Conservation (phyloP, 768 basidiomycete species). For the Rhodosporidiobolus odoratus region DNA sequence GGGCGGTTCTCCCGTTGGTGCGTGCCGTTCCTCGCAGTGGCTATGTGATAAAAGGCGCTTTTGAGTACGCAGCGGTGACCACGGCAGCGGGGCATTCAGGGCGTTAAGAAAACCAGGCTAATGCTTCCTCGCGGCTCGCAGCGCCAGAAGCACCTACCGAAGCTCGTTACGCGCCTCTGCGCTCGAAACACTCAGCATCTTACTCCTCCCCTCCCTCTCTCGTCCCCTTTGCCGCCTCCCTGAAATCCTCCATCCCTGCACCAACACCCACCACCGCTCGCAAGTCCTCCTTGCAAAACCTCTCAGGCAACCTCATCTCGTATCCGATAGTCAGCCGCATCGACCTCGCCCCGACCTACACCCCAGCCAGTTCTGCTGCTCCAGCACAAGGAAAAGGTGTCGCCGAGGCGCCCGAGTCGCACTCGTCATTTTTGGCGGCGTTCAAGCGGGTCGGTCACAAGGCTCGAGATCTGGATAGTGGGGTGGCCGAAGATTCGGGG, state of each 20-base stretch:
- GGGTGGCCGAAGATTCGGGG: neutral
- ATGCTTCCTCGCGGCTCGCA: neutral
- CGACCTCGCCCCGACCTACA: slow-evolving; percentile 22
- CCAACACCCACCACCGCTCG: neutral
- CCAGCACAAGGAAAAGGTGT: no score
- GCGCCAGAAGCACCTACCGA: neutral
- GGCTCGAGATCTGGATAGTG: neutral
- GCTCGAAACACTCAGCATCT: neutral
- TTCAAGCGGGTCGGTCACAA: neutral
- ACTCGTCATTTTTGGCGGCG: neutral
- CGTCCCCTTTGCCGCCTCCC: slow-evolving; percentile 14
- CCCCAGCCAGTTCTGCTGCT: slow-evolving; percentile 3
- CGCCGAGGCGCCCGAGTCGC: neutral
- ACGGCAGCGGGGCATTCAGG: neutral
- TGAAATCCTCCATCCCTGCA: neutral
- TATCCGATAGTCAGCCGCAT: slow-evolving; percentile 26
- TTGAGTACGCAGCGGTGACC: no score
- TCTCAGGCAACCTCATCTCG: slow-evolving; percentile 24
- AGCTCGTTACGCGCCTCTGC: slow-evolving; percentile 2
- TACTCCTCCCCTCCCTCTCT: slow-evolving; percentile 22
- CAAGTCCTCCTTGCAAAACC: slow-evolving; percentile 14
- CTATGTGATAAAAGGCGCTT: no score
- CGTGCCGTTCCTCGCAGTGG: neutral
- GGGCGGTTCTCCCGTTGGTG: neutral
- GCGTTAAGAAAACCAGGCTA: neutral